A percentile compares a stretch with the other conserved stretches of the same genome.
Evolutionary conservation across 2,329 filamentous ascomycete species (phyloP).

Genomic region (Claviceps spartinae): DNA sequence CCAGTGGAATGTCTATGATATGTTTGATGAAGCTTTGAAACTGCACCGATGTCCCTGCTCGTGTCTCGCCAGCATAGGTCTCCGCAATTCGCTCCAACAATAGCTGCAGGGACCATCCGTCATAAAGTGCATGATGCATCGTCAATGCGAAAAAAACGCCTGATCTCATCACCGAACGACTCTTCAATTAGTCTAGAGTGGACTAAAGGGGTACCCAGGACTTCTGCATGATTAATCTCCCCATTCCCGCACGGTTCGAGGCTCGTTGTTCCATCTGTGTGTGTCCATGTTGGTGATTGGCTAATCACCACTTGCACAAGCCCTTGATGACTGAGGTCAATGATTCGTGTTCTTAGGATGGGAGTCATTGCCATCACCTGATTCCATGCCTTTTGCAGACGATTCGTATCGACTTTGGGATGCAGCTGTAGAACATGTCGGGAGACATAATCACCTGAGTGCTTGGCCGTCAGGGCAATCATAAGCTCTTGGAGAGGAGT

Average conservation of each 20-base stretch:
- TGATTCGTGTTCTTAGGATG: constrained; percentile 8
- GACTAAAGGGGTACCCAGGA: constrained; percentile 7
- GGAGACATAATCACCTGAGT: constrained; percentile 8
- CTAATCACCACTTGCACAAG: constrained; percentile 8
- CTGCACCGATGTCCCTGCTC: neutral
- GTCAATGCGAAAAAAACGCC: constrained; percentile 7
- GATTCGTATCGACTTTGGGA: constrained; percentile 3
- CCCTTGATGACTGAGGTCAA: constrained; percentile 7
- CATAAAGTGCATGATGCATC: constrained; percentile 32
- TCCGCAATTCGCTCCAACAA: constrained; percentile 8
- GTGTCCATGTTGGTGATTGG: constrained; percentile 2
- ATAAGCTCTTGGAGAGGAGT: constrained; percentile 36
- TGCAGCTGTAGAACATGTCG: constrained; percentile 8
- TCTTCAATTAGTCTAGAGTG: constrained; percentile 5
- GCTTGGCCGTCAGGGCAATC: constrained; percentile 7
- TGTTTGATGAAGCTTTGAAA: constrained; percentile 30
- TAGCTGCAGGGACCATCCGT: constrained; percentile 37
- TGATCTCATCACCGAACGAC: neutral
- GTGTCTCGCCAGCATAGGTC: constrained; percentile 6
- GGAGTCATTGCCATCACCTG: constrained; percentile 6
- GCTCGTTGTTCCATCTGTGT: neutral
- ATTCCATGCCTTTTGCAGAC: constrained; percentile 8
- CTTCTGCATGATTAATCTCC: constrained; percentile 3
- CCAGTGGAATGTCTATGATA: constrained; percentile 18
- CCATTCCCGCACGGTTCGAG: neutral